Percentiles rank a stretch among this genome's conserved stretches.
phyloP scores from a whole-genome alignment of 2,329 filamentous ascomycete species.

The Scolecobasidium constrictum region DNA sequence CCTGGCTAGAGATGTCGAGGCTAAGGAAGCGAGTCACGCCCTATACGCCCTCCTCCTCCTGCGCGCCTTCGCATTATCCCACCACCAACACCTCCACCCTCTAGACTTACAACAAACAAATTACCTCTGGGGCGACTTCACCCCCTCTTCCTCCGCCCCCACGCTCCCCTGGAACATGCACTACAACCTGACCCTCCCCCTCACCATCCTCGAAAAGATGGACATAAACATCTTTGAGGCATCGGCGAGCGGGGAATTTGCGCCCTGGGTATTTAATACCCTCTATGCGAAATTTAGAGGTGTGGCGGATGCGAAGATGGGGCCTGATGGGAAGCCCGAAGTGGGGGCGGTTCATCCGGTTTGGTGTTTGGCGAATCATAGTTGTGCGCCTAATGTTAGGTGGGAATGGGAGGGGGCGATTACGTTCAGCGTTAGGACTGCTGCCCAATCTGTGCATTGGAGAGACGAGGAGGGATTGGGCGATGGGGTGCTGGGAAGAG shows the following conservation, averaged over 20 bases:
- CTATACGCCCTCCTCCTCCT: slow-evolving; percentile 50
- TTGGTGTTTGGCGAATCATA: slow-evolving; percentile 95
- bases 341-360: slow-evolving; percentile 88
- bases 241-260: slow-evolving; percentile 45
- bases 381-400: slow-evolving; percentile 85
- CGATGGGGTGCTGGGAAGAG: slow-evolving; percentile 24
- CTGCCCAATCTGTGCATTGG: slow-evolving; percentile 44
- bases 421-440: slow-evolving; percentile 50
- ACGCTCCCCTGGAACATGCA: slow-evolving; percentile 71
- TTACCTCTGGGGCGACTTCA: slow-evolving; percentile 57
- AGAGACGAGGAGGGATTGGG: slow-evolving; percentile 17
- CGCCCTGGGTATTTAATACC: slow-evolving; percentile 81
- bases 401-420: slow-evolving; percentile 89
- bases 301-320: slow-evolving; percentile 71
- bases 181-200: slow-evolving; percentile 61
- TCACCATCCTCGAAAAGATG: slow-evolving; percentile 76
- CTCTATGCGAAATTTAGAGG: slow-evolving; percentile 88
- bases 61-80: slow-evolving; percentile 49
- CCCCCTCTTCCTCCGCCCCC: not conserved
- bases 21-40: slow-evolving; percentile 46
- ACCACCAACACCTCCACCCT: slow-evolving; percentile 46
- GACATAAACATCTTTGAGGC: slow-evolving; percentile 62
- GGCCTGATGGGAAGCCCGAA: slow-evolving; percentile 69
- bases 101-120: slow-evolving; percentile 49
- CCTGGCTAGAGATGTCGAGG: slow-evolving; percentile 46